Evolutionary conservation across 192 early-diverging fungal genomes (phyloP), one percentile per base, ranked within the genome.

Genomic region (Fimicolochytrium jonesii): DNA sequence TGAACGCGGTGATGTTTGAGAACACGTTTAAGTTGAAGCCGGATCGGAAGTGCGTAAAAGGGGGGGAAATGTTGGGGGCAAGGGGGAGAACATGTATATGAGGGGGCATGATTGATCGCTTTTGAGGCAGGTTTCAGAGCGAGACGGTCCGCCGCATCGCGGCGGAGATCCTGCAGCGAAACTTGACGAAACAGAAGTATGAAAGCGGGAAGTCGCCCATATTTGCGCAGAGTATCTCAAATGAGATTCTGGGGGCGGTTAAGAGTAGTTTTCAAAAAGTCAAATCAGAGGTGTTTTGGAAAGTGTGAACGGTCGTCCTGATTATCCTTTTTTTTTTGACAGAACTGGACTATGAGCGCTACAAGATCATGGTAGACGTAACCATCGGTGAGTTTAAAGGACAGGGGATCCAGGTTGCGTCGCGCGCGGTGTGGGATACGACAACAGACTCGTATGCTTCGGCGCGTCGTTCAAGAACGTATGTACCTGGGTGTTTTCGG

Each of bases 341-440:
- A 85, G 83, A 81, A 59, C 69, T 85, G 6, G 74, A 77, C 2
- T 78, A 66, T 45, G 77, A 79, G 9, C 59, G 83, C 15, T 83
- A 81, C 78, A 84, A 84, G 61, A 61, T 76, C 45, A 72, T 85
- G 6, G 78, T 81, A n/a, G 76, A 85, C 28, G 76, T 85, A 5
- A 65, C 69, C 4, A 75, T 83, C 25, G 77, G 80, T 15, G 83
- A 83, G 53, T 84, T 83, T 56, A 84, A 80, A 36, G 83, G 81
- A 0, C 83, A 85, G 47, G 81, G 83, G 23, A 77, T 85, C 39
- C 70, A 74, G 17, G 70, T 76, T 3, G 78, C 83, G 9, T 77
- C 74, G 7, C 41, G 83, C 7, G 64, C 66, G 17, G 56, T 85
- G 5, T 83, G 78, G 80, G 81, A 85, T 41, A 77, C 78, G 2